Conservation (phyloP, 306 rosid genomes). For the Cucumis sativus region DNA sequence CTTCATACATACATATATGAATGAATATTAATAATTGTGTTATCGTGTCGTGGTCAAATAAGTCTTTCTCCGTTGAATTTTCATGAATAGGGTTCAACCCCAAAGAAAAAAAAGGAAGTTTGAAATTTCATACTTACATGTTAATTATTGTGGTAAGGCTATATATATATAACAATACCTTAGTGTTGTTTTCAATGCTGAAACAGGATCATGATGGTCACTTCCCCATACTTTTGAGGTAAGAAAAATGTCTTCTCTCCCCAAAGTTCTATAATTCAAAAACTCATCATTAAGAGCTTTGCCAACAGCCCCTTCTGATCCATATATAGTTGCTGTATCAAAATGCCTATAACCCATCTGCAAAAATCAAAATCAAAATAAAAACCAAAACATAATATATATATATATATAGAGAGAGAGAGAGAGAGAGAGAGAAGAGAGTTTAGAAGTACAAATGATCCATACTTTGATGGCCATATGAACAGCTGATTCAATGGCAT, state of each 20-base stretch:
- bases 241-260: conserved; percentile 58
- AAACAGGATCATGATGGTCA: conserved; percentile 88
- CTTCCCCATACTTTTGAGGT: conserved; percentile 88
- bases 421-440: too few species aligned
- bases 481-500: conserved; percentile 47
- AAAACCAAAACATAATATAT: not conserved
- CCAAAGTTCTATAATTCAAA: conserved; percentile 11
- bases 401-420: not conserved
- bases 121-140: not conserved
- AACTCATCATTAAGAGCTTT: conserved; percentile 46
- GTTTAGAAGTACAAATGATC: not conserved
- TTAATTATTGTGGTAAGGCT: too few species aligned
- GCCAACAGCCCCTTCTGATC: conserved; percentile 74
- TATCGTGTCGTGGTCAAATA: not conserved
- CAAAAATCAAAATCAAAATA: not conserved
- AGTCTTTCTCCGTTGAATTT: not conserved
- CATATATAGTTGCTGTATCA: conserved; percentile 83
- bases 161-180: conserved; percentile 1
- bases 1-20: not conserved
- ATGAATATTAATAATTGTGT: not conserved
- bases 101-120: not conserved
- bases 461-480: conserved; percentile 70
- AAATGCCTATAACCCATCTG: conserved; percentile 90
- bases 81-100: not conserved
- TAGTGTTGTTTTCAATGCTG: conserved; percentile 54